Base-by-base conservation (phyloP, 805 yeast species). In the Lachancea cidri region DNA sequence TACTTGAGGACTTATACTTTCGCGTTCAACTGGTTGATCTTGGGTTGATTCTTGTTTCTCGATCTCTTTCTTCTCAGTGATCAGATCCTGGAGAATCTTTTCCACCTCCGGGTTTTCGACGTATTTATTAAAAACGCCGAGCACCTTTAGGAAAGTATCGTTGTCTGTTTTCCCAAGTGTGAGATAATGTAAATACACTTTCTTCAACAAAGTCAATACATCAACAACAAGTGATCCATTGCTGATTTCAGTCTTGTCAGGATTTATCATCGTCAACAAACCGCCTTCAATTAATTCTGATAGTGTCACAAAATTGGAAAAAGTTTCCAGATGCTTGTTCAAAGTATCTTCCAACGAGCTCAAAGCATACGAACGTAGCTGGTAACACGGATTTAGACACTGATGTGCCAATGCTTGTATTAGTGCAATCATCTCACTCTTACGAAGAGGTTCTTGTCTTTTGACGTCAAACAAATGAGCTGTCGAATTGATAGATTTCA, bases 361-460 rank as follows among this genome's bases (percentile, higher is more conserved):
- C 32, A 87, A 62, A 0, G 95, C 89, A 58, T 72, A 76, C 0
- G 73, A 62, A 30, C 95, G 68, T 8, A 88, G 67, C 54, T 85
- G 88, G 19, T 86, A 69, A 58, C 95, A 86, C 15, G 96, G 95
- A 54, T 88, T 88, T 57, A 83, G 74, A 58, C 96, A 85, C 59
- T 89, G 96, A 54, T 84, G 91, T 0, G 93, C 87, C 40, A 88
- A 69, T 0, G 94, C 94, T 56, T 86, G 91, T 20, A 84, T 70
- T 45, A 86, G 67, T 1, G 95, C 83, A 48, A 66, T 59, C 34
- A 58, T 59, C 45, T 65, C 71, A 31, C 62, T 69, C 33, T 62
- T 62, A 1, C 56, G 48, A 41, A 41, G 30, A 27, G 39, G 55
- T 40, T 36, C 62, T 17, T 41, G 30, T 5, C 30, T 33, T 66